Percentiles rank a stretch among this genome's conserved stretches.
Evolutionary conservation across 225 moss, liverwort and hornwort genomes (phyloP).

Genomic region (Ulota crispa): DNA sequence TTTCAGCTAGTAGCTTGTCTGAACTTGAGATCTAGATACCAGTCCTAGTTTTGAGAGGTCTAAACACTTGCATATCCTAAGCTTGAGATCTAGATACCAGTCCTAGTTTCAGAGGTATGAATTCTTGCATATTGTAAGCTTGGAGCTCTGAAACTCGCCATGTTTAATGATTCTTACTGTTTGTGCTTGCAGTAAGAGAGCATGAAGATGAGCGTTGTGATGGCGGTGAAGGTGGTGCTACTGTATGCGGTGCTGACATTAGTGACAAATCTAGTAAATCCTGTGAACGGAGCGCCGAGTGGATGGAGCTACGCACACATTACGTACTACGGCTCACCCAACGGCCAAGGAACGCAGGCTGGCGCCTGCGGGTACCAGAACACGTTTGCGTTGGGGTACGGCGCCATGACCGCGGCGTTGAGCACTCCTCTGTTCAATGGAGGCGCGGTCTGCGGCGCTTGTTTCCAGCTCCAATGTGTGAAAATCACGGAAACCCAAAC

Average conservation of each 20-base stretch:
- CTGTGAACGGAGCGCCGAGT: not conserved
- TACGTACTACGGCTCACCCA: slow-evolving; percentile 38
- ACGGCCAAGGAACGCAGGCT: slow-evolving; percentile 36
- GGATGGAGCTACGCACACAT: slow-evolving; percentile 18
- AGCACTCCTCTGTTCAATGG: slow-evolving; percentile 36
- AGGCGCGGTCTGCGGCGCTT: slow-evolving; percentile 34
- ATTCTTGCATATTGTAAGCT: too few species aligned
- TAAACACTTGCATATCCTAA: not conserved
- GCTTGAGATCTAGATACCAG: not conserved
- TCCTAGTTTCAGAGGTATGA: not conserved
- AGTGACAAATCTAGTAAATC: not conserved
- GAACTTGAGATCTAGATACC: not conserved
- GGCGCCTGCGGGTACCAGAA: slow-evolving; percentile 44
- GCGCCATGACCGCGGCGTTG: slow-evolving; percentile 43
- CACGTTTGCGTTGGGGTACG: slow-evolving; percentile 43
- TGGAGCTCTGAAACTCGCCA: not conserved
- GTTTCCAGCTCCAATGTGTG: slow-evolving; percentile 34
- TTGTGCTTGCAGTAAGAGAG: not conserved
- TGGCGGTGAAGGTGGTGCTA: not conserved
- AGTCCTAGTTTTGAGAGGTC: not conserved
- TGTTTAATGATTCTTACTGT: not conserved
- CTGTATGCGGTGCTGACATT: not conserved
- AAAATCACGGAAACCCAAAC: not conserved
- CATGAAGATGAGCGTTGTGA: not conserved
- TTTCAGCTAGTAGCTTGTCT: not conserved